Conservation (phyloP, 2,329 filamentous ascomycete genomes). For the Microsporum audouinii region DNA sequence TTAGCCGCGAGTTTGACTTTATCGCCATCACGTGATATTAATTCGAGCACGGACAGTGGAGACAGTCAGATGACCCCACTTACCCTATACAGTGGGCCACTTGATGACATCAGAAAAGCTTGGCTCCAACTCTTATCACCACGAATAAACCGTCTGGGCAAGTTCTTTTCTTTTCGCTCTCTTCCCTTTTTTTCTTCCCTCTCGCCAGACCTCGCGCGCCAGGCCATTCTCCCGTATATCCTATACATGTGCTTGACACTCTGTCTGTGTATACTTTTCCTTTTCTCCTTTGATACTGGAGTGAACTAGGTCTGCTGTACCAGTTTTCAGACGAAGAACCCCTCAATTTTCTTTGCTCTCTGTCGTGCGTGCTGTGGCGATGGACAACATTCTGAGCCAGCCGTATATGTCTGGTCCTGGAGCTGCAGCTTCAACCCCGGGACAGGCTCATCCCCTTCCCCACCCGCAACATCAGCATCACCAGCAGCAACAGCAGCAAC, state of each 20-base stretch:
- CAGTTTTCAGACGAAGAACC: not conserved
- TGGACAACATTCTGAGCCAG: not conserved
- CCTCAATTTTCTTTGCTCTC: not conserved
- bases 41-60: not conserved
- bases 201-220: not conserved
- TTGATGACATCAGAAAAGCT: slow-evolving; percentile 2
- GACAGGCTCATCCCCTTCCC: not conserved
- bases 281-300: not conserved
- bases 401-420: not conserved
- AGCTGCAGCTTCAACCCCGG: not conserved
- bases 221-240: not conserved
- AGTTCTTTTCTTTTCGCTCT: not conserved
- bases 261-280: not conserved
- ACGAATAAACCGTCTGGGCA: not conserved
- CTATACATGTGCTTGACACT: not conserved
- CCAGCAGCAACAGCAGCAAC: not conserved
- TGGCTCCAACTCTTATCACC: not conserved
- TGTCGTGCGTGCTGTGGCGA: not conserved
- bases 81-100: not conserved
- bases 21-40: not conserved
- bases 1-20: not conserved
- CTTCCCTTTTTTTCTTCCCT: not conserved
- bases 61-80: not conserved
- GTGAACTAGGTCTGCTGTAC: not conserved
- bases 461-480: not conserved